These are phyloP conservation scores for Actinomucor elegans DNA, from an alignment of 371 early-diverging fungal genomes.

Conservation along the genomic window DNA sequence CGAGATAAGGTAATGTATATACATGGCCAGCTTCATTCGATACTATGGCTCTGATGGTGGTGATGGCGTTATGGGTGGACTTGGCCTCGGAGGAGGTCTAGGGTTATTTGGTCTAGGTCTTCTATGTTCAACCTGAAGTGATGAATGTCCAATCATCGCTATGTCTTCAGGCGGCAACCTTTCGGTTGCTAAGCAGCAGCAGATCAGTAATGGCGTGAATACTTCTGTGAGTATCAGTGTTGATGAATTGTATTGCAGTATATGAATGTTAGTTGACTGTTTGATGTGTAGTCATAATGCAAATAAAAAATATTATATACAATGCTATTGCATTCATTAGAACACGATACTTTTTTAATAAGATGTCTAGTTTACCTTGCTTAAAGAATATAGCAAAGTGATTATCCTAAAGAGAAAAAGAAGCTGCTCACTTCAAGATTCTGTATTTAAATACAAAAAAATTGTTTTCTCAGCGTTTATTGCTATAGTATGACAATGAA, in stretches of 20 bases:
- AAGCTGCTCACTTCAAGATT: background rate
- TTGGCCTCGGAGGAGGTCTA: slow-evolving; percentile 13
- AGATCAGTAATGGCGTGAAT: background rate
- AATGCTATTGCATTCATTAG: too few relatives aligned
- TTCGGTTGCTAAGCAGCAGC: background rate
- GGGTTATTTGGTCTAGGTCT: slow-evolving; percentile 18
- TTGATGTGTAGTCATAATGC: background rate
- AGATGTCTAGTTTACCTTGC: too few relatives aligned
- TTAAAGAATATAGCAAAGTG: too few relatives aligned
- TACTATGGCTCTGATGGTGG: background rate
- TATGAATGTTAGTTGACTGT: background rate
- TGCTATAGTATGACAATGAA: slow-evolving; percentile 7
- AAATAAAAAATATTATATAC: too few relatives aligned
- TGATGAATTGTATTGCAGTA: too few relatives aligned
- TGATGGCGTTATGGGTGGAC: slow-evolving; percentile 2
- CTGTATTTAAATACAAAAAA: slow-evolving; percentile 5
- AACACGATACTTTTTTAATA: too few relatives aligned
- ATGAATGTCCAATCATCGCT: too few relatives aligned
- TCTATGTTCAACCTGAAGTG: slow-evolving; percentile 2
- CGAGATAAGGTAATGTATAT: background rate
- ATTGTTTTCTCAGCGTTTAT: slow-evolving; percentile 4
- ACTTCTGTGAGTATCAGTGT: background rate
- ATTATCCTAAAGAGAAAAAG: background rate
- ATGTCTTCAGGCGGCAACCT: too few relatives aligned
- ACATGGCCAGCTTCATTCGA: background rate